Evolutionary conservation across 257 asterid genomes (phyloP).

Genomic region (Nyctanthes arbortristis): DNA sequence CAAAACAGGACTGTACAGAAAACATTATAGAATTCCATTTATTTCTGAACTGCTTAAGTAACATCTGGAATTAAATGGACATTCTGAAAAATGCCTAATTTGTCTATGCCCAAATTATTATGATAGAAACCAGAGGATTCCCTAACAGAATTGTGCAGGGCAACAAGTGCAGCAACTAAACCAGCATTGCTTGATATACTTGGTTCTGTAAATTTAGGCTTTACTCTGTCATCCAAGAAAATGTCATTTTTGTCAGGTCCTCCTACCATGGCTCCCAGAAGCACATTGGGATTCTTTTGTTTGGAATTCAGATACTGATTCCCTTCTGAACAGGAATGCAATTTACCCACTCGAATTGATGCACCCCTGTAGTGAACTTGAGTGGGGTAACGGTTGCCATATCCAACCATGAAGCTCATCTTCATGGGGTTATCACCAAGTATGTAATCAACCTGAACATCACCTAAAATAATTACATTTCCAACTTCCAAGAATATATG

Average conservation of each 20-base stretch:
- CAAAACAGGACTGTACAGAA: neutral
- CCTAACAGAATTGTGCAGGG: slow-evolving; percentile 42
- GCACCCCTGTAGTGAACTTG: slow-evolving; percentile 62
- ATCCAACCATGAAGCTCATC: slow-evolving; percentile 61
- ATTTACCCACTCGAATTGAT: slow-evolving; percentile 48
- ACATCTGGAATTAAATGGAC: slow-evolving; percentile 18
- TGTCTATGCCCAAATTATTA: slow-evolving; percentile 46
- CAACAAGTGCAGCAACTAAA: slow-evolving; percentile 54
- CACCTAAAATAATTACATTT: no score
- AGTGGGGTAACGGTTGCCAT: slow-evolving; percentile 41
- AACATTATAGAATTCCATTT: neutral
- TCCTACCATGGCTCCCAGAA: slow-evolving; percentile 57
- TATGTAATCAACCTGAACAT: slow-evolving; percentile 51
- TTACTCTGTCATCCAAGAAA: slow-evolving; percentile 43
- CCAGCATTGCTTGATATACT: slow-evolving; percentile 57
- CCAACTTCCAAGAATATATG: neutral
- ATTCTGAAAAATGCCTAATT: slow-evolving; percentile 46
- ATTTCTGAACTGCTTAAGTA: neutral
- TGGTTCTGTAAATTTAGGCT: slow-evolving; percentile 50
- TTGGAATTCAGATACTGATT: slow-evolving; percentile 31
- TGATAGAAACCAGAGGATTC: slow-evolving; percentile 20
- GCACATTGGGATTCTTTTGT: slow-evolving; percentile 40
- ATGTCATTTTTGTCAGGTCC: slow-evolving; percentile 49
- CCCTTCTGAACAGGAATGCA: slow-evolving; percentile 44
- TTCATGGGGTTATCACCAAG: slow-evolving; percentile 63